Conservation (phyloP, 805 yeast species). For the Soucietia sequanensis region DNA sequence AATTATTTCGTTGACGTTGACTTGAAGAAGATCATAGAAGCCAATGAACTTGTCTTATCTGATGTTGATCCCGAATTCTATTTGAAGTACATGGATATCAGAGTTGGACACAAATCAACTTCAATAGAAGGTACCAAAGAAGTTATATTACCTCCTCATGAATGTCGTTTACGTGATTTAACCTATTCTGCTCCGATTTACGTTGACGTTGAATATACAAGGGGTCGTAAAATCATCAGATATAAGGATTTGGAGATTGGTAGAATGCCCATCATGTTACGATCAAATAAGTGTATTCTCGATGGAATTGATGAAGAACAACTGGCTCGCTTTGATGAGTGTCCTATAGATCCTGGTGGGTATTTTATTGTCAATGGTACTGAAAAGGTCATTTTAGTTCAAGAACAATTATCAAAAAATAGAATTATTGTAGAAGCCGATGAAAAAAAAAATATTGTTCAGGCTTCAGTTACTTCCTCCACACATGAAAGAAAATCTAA, state of each 20-base stretch:
- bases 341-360: constrained; percentile 99
- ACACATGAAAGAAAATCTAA: constrained; percentile 98
- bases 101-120: constrained; percentile 82
- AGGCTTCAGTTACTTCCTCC: constrained; percentile 96
- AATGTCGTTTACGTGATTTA: constrained; percentile 90
- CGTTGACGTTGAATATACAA: constrained; percentile 95
- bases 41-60: constrained; percentile 83
- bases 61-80: constrained; percentile 98
- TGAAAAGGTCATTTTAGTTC: constrained; percentile 93
- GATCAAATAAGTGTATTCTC: constrained; percentile 88
- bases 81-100: constrained; percentile 85
- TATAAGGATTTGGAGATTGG: constrained; percentile 93
- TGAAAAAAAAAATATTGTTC: constrained; percentile 89
- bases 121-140: constrained; percentile 51
- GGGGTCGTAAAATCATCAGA: constrained; percentile 89
- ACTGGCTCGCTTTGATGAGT: constrained; percentile 89
- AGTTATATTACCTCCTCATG: constrained; percentile 82
- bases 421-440: constrained; percentile 98
- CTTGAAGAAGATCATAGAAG: constrained; percentile 85
- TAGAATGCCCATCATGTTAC: constrained; percentile 97
- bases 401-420: constrained; percentile 94
- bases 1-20: constrained; percentile 94
- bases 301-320: constrained; percentile 72
- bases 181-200: constrained; percentile 94
- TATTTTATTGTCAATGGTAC: constrained; percentile 97